phyloP scores from a whole-genome alignment of 1,284 basidiomycete species.

The Melampsora abietis-canadensis region DNA sequence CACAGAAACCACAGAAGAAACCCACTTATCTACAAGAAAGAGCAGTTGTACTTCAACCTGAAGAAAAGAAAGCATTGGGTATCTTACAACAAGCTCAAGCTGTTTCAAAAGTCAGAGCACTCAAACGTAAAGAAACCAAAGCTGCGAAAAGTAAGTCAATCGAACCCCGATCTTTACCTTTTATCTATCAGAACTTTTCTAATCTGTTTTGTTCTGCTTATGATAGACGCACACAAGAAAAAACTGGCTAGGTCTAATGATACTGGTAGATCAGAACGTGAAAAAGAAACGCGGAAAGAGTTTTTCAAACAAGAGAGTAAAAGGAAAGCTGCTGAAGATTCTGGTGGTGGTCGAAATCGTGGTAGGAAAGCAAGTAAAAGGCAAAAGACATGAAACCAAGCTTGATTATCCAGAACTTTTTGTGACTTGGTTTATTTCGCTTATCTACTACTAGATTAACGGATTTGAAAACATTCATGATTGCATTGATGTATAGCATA shows the following conservation, averaged over 20 bases:
- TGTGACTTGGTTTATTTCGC: too few species aligned
- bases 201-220: neutral
- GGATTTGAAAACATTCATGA: too few species aligned
- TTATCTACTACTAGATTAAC: too few species aligned
- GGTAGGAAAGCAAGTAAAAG: neutral
- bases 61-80: constrained; percentile 89
- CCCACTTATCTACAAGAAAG: constrained; percentile 85
- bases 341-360: constrained; percentile 1
- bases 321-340: constrained; percentile 28
- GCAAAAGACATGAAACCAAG: neutral
- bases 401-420: too few species aligned
- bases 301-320: constrained; percentile 40
- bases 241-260: constrained; percentile 14
- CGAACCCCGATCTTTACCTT: neutral
- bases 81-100: constrained; percentile 92
- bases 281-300: constrained; percentile 43
- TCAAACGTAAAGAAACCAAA: constrained; percentile 75
- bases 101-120: constrained; percentile 80
- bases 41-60: constrained; percentile 88
- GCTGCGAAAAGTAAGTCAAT: constrained; percentile 53
- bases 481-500: too few species aligned
- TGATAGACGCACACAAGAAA: constrained; percentile 32
- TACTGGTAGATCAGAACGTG: constrained; percentile 34
- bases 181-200: neutral
- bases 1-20: constrained; percentile 68